Base-by-base conservation (phyloP, 1,139 yeast species). In the Pichia sp. region DNA sequence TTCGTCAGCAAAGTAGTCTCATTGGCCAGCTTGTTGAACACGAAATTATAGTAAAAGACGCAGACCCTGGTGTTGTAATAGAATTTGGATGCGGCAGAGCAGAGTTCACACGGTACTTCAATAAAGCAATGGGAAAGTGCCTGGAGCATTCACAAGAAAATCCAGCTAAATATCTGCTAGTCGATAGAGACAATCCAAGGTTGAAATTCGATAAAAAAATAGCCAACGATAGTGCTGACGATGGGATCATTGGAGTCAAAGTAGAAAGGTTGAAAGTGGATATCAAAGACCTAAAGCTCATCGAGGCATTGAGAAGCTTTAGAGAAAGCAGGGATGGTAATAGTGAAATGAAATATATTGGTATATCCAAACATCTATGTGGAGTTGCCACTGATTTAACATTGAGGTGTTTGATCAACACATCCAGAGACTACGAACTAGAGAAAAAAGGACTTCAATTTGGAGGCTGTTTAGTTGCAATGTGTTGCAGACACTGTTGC, bases 61-160 rank as follows among this genome's bases (percentile, higher is more conserved):
- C 44, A 4, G 48, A 47, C 31, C 44, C 53, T 14, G 52, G 48
- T 6, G 72, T 78, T 51, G 80, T 84, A 63, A 68, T 87, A 30
- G 97, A 91, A 68, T 90, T 89, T 73, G 97, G 97, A 0, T 87
- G 96, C 67, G 97, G 97, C 0, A 80, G 92, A 58, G 96, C 87
- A 0, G 97, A 91, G 66, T 75, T 91, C 30, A 81, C 92, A 0
- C 71, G 95, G 57, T 87, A 81, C 63, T 74, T 89, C n/a, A 76
- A 79, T 57, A 71, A 75, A 55, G 78, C 86, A 10, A 48, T 55
- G 36, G 55, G 50, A 42, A 58, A 60, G 61, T 48, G 54, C n/a
- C 48, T 57, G 14, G 48, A 41, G 6, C 79, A 81, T 30, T 33
- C 17, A 1, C 47, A 42, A 3, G 29, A 43, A 12, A 27, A 17